Evolutionary conservation across 805 yeast genomes (phyloP), one percentile per base, ranked within the genome.

Genomic region (Brettanomyces custersianus): DNA sequence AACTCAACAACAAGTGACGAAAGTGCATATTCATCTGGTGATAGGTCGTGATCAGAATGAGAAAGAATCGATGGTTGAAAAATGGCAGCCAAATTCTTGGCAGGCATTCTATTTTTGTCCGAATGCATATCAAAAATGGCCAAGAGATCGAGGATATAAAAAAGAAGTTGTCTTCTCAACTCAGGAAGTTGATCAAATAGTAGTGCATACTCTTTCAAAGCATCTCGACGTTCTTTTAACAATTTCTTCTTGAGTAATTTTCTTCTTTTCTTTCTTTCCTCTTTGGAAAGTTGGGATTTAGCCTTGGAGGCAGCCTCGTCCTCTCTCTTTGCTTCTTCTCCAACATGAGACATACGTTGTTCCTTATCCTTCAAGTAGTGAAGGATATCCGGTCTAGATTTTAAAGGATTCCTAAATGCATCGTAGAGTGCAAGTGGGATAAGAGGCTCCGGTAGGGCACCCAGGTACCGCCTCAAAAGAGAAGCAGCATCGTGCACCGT

Each of bases 401-500:
- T 60, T 33, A 90, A 66, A 2, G 95, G 95, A 26, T 70, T 74
- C 48, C 97, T 70, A 52, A 90, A 92, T 20, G 65, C 65, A 45
- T 82, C 85, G 55, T 90, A 92, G 41, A 75, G 60, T 4, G 70
- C 70, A 24, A 85, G 63, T 1, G 97, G 96, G 16, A 92, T 77
- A 38, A 92, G 67, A 0, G 97, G 97, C 51, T 92, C 97, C 1
- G 95, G 94, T 38, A 92, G 68, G 31, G 86, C 78, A 51, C 87
- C 86, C 42, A 92, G 66, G 55, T 74, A 92, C 38, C 98, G 67
- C 54, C 97, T 71, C 39, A 92, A 70, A 17, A 92, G 66, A 15
- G 92, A 83, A 2, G 97, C 95, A 1, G 96, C 96, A 58, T 92
- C 99, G 60, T 92, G 98, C 10, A 90, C 96, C 1, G 87, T 85